phyloP scores from a whole-genome alignment of 257 asterid species.

The Solanum piurae region DNA sequence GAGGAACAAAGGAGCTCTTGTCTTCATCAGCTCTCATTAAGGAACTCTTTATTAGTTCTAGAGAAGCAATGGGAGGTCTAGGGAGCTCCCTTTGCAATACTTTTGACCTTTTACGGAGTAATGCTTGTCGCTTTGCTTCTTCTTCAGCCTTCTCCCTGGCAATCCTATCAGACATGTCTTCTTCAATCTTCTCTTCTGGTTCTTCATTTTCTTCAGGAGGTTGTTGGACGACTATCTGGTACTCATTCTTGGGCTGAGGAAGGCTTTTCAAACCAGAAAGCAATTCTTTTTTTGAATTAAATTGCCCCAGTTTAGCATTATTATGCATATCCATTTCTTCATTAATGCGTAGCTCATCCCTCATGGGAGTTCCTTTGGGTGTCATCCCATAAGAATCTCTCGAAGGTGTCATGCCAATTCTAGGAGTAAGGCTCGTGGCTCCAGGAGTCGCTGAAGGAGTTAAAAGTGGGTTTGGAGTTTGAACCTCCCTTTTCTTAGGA shows the following conservation, averaged over 20 bases:
- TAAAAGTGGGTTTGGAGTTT: constrained; percentile 90
- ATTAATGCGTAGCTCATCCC: constrained; percentile 86
- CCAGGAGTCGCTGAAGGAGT: constrained; percentile 96
- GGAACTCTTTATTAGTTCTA: constrained; percentile 64
- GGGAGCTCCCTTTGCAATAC: constrained; percentile 95
- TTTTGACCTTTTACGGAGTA: constrained; percentile 85
- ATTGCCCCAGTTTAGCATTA: constrained; percentile 37
- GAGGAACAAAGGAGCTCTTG: constrained; percentile 94
- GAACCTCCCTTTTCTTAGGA: constrained; percentile 77
- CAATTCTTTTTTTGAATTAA: constrained; percentile 51
- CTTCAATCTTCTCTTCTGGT: constrained; percentile 92
- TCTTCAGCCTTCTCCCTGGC: constrained; percentile 95
- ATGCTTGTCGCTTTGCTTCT: constrained; percentile 75
- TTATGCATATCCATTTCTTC: constrained; percentile 65
- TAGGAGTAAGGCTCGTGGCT: constrained; percentile 61
- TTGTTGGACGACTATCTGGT: constrained; percentile 69
- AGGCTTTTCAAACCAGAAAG: constrained; percentile 55
- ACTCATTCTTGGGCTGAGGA: constrained; percentile 93
- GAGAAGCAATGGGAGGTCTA: constrained; percentile 81
- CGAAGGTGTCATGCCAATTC: constrained; percentile 82
- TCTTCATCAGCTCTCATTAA: constrained; percentile 69
- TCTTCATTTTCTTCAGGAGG: constrained; percentile 76
- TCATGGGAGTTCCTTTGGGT: constrained; percentile 85
- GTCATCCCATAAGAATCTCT: constrained; percentile 68
- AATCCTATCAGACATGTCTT: constrained; percentile 95